Conservation (phyloP, 176 grass and related monocot species). For the Aegilops tauschii region DNA sequence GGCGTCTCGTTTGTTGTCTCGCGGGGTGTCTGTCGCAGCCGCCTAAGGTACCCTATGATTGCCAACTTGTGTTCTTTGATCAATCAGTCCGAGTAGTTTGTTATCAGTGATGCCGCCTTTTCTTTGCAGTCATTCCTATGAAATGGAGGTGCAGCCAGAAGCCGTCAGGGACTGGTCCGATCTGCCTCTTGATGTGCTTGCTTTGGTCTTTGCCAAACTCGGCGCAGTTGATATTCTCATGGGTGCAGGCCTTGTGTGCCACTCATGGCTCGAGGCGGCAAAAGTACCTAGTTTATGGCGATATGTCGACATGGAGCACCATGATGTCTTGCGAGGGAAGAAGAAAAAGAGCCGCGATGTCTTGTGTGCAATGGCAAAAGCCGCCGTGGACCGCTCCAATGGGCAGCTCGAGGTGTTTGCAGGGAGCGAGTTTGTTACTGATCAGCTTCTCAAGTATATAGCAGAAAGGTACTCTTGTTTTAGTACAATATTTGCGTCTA, state of each 20-base stretch:
- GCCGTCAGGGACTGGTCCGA: conserved; percentile 4
- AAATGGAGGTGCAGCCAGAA: background rate
- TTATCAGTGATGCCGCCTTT: background rate
- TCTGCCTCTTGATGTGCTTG: conserved; percentile 6
- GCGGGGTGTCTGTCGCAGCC: background rate
- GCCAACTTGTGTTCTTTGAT: background rate
- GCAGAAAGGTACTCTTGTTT: conserved; percentile 9
- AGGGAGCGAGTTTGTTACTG: background rate
- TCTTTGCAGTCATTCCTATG: background rate
- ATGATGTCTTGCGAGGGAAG: background rate
- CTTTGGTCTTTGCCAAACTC: background rate
- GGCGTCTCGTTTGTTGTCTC: background rate
- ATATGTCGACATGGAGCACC: conserved; percentile 1
- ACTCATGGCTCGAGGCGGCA: background rate
- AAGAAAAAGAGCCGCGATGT: background rate
- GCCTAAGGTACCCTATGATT: background rate
- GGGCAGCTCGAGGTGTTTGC: conserved; percentile 1
- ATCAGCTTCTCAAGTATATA: conserved; percentile 13
- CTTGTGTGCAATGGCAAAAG: conserved; percentile 1
- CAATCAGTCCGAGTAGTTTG: too few relatives aligned
- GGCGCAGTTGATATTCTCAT: conserved; percentile 6
- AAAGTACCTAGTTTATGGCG: conserved; percentile 6
- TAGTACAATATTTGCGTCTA: background rate
- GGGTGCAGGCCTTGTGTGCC: conserved; percentile 17
- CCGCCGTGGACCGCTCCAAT: background rate